phyloP scores from a whole-genome alignment of 2,329 filamentous ascomycete genomes.

The Apiospora sp. region DNA sequence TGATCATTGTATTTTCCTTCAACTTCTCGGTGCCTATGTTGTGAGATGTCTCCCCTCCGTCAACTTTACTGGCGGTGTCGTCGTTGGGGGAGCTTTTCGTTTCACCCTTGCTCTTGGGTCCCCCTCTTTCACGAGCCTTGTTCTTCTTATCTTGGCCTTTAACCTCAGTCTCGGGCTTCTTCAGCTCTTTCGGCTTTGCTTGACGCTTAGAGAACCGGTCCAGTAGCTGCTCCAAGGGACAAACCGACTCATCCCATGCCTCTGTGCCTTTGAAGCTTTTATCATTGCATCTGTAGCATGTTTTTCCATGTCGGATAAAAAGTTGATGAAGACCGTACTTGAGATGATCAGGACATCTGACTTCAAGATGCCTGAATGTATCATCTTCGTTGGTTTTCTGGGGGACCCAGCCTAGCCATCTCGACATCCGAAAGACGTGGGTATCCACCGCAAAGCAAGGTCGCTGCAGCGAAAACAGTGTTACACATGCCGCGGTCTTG shows the following conservation, averaged over 20 bases:
- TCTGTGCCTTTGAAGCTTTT: conserved; percentile 65
- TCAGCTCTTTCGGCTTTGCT: conserved; percentile 31
- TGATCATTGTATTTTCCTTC: not conserved
- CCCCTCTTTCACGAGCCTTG: not conserved
- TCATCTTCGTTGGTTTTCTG: conserved; percentile 52
- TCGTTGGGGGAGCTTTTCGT: not conserved
- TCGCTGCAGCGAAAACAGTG: conserved; percentile 62
- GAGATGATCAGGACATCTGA: conserved; percentile 57
- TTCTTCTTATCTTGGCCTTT: conserved; percentile 1
- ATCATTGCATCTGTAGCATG: conserved; percentile 55
- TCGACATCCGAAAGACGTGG: conserved; percentile 60
- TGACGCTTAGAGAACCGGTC: conserved; percentile 43
- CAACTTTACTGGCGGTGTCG: not conserved
- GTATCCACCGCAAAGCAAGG: conserved; percentile 67
- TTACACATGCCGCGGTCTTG: conserved; percentile 64
- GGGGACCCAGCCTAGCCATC: conserved; percentile 65
- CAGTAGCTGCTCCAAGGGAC: conserved; percentile 52
- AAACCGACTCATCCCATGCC: conserved; percentile 65
- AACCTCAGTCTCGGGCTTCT: conserved; percentile 25
- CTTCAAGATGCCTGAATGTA: conserved; percentile 61
- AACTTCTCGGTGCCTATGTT: not conserved
- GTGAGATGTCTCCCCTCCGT: not conserved
- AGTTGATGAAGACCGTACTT: conserved; percentile 65
- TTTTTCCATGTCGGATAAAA: conserved; percentile 61
- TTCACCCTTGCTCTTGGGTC: not conserved